These are phyloP conservation scores for Ceratocystiopsis minuta DNA, from an alignment of 2,329 filamentous ascomycete genomes.

Conservation along the genomic window DNA sequence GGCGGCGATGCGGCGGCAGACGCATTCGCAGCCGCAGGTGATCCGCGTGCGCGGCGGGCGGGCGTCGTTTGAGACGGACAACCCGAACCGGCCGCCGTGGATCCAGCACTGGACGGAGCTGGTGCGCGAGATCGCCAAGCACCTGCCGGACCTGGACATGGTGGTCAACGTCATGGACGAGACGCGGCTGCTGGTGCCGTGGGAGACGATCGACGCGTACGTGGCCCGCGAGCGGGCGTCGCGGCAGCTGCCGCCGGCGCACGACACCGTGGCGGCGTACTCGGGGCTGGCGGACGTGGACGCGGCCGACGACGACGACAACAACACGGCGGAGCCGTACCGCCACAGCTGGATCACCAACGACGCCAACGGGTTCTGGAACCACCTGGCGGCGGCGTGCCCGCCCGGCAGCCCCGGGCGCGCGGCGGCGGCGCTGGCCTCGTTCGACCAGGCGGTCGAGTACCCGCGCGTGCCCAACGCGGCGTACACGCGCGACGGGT, in stretches of 20 bases:
- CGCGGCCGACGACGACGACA: slow-evolving; percentile 9
- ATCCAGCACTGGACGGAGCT: slow-evolving; percentile 28
- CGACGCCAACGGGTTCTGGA: slow-evolving; percentile 36
- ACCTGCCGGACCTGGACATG: slow-evolving; percentile 47
- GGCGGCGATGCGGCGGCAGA: slow-evolving; percentile 12
- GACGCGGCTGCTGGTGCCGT: slow-evolving; percentile 40
- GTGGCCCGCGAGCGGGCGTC: slow-evolving; percentile 27
- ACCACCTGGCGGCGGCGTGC: slow-evolving; percentile 37
- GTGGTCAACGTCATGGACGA: slow-evolving; percentile 47
- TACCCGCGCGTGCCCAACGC: slow-evolving; percentile 5
- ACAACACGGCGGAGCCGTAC: slow-evolving; percentile 11
- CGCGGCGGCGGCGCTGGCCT: slow-evolving; percentile 18
- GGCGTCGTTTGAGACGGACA: slow-evolving; percentile 20
- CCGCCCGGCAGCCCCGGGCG: slow-evolving; percentile 31
- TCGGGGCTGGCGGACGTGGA: slow-evolving; percentile 23
- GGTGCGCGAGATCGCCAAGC: slow-evolving; percentile 29
- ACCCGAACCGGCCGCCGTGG: slow-evolving; percentile 23
- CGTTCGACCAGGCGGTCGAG: slow-evolving; percentile 13
- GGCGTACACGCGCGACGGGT: slow-evolving; percentile 21
- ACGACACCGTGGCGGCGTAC: slow-evolving; percentile 24
- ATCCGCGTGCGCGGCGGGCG: slow-evolving; percentile 28
- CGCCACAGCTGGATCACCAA: slow-evolving; percentile 28
- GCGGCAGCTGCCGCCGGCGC: slow-evolving; percentile 23
- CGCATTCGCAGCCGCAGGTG: slow-evolving; percentile 24
- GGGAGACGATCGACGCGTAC: slow-evolving; percentile 33